A percentile compares a stretch with the other conserved stretches of the same genome.
Evolutionary conservation across 139 green algal genomes (phyloP).

Genomic region (Spirogloea muscicola): DNA sequence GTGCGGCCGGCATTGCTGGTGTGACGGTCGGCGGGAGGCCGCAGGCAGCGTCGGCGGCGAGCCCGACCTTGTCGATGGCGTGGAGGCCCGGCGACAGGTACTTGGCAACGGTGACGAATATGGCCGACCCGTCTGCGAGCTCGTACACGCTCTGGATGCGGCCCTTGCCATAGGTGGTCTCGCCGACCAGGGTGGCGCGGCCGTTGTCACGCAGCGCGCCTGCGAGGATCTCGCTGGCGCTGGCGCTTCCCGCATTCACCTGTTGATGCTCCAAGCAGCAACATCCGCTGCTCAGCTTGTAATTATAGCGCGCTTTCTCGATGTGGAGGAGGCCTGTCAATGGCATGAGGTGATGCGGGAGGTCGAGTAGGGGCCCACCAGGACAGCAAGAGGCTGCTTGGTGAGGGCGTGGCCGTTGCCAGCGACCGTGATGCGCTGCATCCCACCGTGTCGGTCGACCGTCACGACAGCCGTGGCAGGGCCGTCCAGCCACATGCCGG

Average conservation of each 20-base stretch:
- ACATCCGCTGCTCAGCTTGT: too few species aligned
- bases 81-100: conserved; percentile 44
- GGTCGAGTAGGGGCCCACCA: too few species aligned
- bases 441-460: conserved; percentile 31
- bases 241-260: conserved; percentile 73
- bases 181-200: conserved; percentile 68
- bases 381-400: conserved; percentile 71
- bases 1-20: too few species aligned
- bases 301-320: too few species aligned
- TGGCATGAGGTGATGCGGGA: too few species aligned
- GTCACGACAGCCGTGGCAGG: conserved; percentile 43
- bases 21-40: too few species aligned
- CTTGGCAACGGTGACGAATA: conserved; percentile 89
- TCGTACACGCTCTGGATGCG: conserved; percentile 71
- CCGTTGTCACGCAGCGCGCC: conserved; percentile 67
- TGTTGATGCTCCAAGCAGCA: too few species aligned
- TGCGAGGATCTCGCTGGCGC: conserved; percentile 83
- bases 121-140: conserved; percentile 74
- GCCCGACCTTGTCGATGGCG: conserved; percentile 49
- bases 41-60: conserved; percentile 49
- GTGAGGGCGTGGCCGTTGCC: conserved; percentile 12
- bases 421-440: conserved; percentile 4
- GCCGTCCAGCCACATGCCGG: conserved; percentile 63
- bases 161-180: conserved; percentile 88
- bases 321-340: too few species aligned